Evolutionary conservation across 2,329 filamentous ascomycete genomes (phyloP), one percentile per base, ranked within the genome.

Genomic region (Cordyceps militaris): DNA sequence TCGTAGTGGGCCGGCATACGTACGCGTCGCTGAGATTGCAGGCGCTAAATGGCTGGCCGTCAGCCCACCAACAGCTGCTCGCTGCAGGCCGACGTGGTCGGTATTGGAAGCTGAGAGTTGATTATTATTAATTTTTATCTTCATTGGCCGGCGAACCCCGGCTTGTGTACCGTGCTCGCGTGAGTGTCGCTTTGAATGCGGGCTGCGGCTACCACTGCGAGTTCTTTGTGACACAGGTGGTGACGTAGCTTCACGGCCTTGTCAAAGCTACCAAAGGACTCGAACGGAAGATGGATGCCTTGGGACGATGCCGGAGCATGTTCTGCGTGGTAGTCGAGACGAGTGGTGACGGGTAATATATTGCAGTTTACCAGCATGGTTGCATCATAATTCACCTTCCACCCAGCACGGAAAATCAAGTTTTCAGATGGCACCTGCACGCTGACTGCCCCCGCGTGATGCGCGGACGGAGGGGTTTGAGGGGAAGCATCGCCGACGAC

Each of bases 1-100:
- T 14, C 13, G 28, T 26, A 26, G 51, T 54, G 51, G 51, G 42
- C 42, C 51, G 13, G 51, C 51, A 46, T 54, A 54, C 51, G 51
- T 54, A 54, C 21, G 51, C 51, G 11, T 54, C 26, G 14, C 28
- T 43, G 4, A 52, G 49, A 54, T 54, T 54, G 38, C 42, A 8
- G 16, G 51, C 40, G 51, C 51, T 21, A 54, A 46, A 28, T n/a
- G 19, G 51, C 21, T 46, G 30, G 30, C 40, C 13, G 40, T 46
- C 40, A 36, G 51, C 42, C 40, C 51, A 54, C 51, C 16, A 44
- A 30, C 28, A 24, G 8, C 21, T 16, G 19, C n/a, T 40, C n/a
- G 34, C 34, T 51, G 49, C 34, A 40, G 49, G 23, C 11, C 49
- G 49, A 51, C 23, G 48, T 40, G 32, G 23, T 21, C 49, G 21